Conservation (phyloP, 139 green algal species). For the Dunaliella sp. region DNA sequence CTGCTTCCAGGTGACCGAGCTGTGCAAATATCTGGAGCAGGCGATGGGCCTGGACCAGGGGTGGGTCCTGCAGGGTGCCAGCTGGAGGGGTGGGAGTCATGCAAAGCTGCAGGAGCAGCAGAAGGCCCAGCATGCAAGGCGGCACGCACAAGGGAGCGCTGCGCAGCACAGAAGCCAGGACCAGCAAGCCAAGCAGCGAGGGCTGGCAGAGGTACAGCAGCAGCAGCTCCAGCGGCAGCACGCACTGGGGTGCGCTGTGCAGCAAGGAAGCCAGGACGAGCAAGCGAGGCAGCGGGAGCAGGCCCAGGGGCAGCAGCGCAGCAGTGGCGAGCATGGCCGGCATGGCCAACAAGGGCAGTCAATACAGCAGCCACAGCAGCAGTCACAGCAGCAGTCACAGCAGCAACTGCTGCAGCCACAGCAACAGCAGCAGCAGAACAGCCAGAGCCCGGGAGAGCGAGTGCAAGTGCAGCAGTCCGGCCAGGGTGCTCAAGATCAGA, state of each 20-base stretch:
- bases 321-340: neutral
- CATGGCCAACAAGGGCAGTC: too few relatives aligned
- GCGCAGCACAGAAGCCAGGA: constrained; percentile 5
- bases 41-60: constrained; percentile 17
- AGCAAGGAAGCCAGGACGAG: too few relatives aligned
- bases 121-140: too few relatives aligned
- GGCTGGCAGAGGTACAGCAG: neutral
- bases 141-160: too few relatives aligned
- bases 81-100: constrained; percentile 7
- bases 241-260: too few relatives aligned
- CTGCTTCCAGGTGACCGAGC: constrained; percentile 22
- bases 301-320: neutral
- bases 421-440: neutral
- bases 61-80: constrained; percentile 15
- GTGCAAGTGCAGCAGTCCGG: too few relatives aligned
- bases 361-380: neutral
- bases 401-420: neutral
- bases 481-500: too few relatives aligned
- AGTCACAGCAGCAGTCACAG: neutral
- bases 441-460: too few relatives aligned
- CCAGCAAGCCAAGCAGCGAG: neutral
- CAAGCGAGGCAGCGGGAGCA: neutral
- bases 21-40: constrained; percentile 14
- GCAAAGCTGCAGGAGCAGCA: too few relatives aligned
- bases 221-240: neutral